These are phyloP conservation scores for Hyaloperonospora arabidopsidis DNA, from an alignment of 352 stramenopile species.

Conservation along the genomic window DNA sequence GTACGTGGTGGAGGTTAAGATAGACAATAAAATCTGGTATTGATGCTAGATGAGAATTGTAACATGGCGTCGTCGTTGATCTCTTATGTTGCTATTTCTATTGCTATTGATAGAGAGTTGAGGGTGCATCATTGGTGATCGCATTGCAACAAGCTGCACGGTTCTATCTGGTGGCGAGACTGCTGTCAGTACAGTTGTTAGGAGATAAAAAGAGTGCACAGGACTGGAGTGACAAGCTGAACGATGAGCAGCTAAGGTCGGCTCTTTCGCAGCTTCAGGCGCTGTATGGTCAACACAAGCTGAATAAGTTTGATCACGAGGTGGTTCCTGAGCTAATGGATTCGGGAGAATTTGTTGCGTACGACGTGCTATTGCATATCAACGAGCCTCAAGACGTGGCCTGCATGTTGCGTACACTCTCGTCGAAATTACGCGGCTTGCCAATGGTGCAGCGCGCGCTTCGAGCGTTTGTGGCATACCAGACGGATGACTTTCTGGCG, in stretches of 20 bases:
- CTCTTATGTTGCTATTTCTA: not conserved
- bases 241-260: constrained; percentile 61
- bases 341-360: constrained; percentile 41
- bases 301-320: constrained; percentile 4
- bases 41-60: not conserved
- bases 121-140: constrained; percentile 24
- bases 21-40: not conserved
- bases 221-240: constrained; percentile 62
- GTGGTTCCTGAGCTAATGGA: constrained; percentile 13
- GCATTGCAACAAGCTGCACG: constrained; percentile 43
- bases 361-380: constrained; percentile 49
- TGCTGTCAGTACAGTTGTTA: constrained; percentile 35
- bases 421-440: constrained; percentile 12
- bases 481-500: constrained; percentile 34
- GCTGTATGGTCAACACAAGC: constrained; percentile 25
- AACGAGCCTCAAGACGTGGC: constrained; percentile 38
- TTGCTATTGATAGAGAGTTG: constrained; percentile 28
- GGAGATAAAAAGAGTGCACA: constrained; percentile 5
- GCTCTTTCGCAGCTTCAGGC: constrained; percentile 45
- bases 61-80: constrained; percentile 5
- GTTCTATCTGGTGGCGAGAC: constrained; percentile 49
- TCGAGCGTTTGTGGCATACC: constrained; percentile 44
- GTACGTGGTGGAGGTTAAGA: constrained; percentile 13
- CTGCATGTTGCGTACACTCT: constrained; percentile 33
- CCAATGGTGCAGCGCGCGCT: constrained; percentile 33